Evolutionary conservation across 2,329 filamentous ascomycete genomes (phyloP).

Genomic region (Neocatenulostroma microsporum): DNA sequence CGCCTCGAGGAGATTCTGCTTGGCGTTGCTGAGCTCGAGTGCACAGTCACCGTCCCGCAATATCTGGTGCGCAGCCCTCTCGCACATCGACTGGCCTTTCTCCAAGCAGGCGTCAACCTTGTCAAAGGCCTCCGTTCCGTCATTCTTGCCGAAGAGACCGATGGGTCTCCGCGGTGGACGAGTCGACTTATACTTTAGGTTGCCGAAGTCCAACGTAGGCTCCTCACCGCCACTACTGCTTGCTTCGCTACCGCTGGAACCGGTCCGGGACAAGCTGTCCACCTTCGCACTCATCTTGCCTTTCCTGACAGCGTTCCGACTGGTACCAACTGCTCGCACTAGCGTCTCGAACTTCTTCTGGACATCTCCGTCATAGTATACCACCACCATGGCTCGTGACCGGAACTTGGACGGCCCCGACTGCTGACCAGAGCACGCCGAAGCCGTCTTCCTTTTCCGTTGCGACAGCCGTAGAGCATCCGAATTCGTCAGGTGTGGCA

Average conservation of each 20-base stretch:
- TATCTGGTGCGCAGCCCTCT: constrained; percentile 81
- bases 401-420: constrained; percentile 52
- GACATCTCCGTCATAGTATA: constrained; percentile 87
- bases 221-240: constrained; percentile 31
- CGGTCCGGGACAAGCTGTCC: constrained; percentile 37
- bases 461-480: constrained; percentile 24
- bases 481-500: constrained; percentile 22
- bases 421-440: constrained; percentile 32
- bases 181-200: constrained; percentile 28
- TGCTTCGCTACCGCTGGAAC: constrained; percentile 23
- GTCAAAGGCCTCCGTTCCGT: constrained; percentile 44
- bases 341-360: constrained; percentile 75
- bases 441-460: constrained; percentile 39
- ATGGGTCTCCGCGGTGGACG: constrained; percentile 1
- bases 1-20: constrained; percentile 56
- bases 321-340: constrained; percentile 71
- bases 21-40: constrained; percentile 65
- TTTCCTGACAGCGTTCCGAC: constrained; percentile 76
- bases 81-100: constrained; percentile 70
- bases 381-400: constrained; percentile 67
- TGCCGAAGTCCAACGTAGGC: constrained; percentile 30
- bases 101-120: constrained; percentile 71
- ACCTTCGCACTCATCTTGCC: constrained; percentile 76
- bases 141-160: not conserved
- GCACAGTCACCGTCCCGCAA: constrained; percentile 79